A percentile compares a stretch with the other conserved stretches of the same genome.
Evolutionary conservation across 345 rosid genomes (phyloP).

Genomic region (Psidium friedrichsthalianum): DNA sequence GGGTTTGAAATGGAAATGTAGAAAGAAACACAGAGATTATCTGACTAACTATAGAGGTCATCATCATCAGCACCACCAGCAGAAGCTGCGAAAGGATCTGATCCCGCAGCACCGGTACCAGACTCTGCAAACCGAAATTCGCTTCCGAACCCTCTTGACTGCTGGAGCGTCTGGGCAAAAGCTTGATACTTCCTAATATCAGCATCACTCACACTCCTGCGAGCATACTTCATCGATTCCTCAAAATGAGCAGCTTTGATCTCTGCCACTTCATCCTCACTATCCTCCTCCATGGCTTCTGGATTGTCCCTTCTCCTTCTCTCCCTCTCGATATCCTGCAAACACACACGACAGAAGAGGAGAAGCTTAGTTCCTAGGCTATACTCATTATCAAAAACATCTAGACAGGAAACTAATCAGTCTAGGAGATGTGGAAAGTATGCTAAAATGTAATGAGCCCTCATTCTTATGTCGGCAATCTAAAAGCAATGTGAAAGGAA

Average conservation of each 20-base stretch:
- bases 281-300: slow-evolving; percentile 94
- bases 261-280: slow-evolving; percentile 74
- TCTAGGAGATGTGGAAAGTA: not conserved
- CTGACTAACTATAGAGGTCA: slow-evolving; percentile 49
- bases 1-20: not conserved
- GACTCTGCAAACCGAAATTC: slow-evolving; percentile 70
- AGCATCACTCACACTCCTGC: slow-evolving; percentile 89
- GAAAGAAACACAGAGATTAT: not conserved
- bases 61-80: slow-evolving; percentile 69
- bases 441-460: not conserved
- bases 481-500: not conserved
- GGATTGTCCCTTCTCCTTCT: slow-evolving; percentile 73
- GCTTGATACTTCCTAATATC: slow-evolving; percentile 93
- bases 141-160: slow-evolving; percentile 77
- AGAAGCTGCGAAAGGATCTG: slow-evolving; percentile 71
- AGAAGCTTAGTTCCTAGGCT: not conserved
- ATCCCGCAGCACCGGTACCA: slow-evolving; percentile 17
- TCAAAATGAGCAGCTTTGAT: slow-evolving; percentile 81
- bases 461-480: not conserved
- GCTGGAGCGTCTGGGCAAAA: slow-evolving; percentile 92
- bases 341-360: not conserved
- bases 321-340: slow-evolving; percentile 85
- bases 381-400: not conserved
- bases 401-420: not conserved
- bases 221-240: slow-evolving; percentile 89